Conservation (phyloP, 768 basidiomycete genomes). For the Auriscalpium vulgare region DNA sequence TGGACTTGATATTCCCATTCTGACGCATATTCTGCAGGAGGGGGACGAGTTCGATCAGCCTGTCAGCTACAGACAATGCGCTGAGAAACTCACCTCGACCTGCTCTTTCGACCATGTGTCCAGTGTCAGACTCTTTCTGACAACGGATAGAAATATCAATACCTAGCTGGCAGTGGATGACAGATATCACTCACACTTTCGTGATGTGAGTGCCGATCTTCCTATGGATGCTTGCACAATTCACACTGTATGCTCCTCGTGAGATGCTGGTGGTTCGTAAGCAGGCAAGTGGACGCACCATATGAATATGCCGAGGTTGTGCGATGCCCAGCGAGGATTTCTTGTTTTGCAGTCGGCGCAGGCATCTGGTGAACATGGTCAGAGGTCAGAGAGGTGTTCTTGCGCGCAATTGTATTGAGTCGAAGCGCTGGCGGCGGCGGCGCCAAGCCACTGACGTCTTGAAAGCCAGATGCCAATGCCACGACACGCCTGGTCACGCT, state of each 20-base stretch:
- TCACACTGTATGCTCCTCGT: constrained; percentile 41
- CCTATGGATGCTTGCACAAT: constrained; percentile 87
- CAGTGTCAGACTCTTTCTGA: constrained; percentile 83
- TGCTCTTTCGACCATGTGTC: constrained; percentile 88
- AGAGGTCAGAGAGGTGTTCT: not conserved
- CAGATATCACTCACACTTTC: constrained; percentile 64
- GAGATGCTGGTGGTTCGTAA: constrained; percentile 5
- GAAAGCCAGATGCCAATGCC: no score
- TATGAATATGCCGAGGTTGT: constrained; percentile 84
- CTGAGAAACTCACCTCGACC: constrained; percentile 53
- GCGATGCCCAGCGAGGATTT: constrained; percentile 82
- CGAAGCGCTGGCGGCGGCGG: no score
- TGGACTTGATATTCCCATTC: constrained; percentile 78
- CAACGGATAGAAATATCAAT: not conserved
- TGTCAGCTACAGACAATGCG: constrained; percentile 5
- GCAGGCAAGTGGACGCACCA: constrained; percentile 41
- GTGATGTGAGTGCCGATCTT: constrained; percentile 92
- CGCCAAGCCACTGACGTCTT: no score
- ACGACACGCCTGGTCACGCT: no score
- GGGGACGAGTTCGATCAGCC: not conserved
- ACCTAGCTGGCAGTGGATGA: not conserved
- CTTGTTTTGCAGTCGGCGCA: constrained; percentile 92
- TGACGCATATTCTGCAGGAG: constrained; percentile 70
- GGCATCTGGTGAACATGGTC: constrained; percentile 40
- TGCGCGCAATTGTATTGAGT: constrained; percentile 1